Evolutionary conservation across 345 rosid species (phyloP).

Genomic region (Salix arbutifolia): DNA sequence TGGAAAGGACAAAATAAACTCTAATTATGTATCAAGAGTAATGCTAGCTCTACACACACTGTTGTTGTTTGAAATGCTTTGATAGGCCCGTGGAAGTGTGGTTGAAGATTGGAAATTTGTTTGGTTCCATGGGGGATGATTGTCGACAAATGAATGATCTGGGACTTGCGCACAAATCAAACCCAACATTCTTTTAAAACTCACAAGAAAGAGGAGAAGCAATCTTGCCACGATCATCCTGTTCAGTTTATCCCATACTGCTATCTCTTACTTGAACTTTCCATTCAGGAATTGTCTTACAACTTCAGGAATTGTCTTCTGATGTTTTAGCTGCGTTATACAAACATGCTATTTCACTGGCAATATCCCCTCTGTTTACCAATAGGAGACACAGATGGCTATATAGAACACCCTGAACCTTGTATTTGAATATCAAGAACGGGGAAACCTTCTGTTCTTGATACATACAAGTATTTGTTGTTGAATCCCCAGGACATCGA

Average conservation of each 20-base stretch:
- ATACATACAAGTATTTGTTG: not conserved
- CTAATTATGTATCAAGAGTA: too few species aligned
- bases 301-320: not conserved
- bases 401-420: not conserved
- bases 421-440: not conserved
- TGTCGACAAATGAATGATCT: constrained; percentile 68
- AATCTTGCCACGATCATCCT: not conserved
- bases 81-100: constrained; percentile 66
- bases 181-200: constrained; percentile 57
- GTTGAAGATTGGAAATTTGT: constrained; percentile 73
- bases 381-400: not conserved
- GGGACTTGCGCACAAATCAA: constrained; percentile 82
- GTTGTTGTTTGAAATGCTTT: constrained; percentile 3
- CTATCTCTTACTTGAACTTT: too few species aligned
- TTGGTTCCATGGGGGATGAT: constrained; percentile 90
- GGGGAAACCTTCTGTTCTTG: not conserved
- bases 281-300: too few species aligned
- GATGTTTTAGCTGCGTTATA: not conserved
- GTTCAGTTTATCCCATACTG: too few species aligned
- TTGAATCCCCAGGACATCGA: not conserved
- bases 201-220: constrained; percentile 74
- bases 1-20: too few species aligned
- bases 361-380: not conserved
- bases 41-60: not conserved
- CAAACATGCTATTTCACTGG: not conserved